Percentiles rank a stretch among this genome's conserved stretches.
Evolutionary conservation across 139 green algal species (phyloP).

Genomic region (Micractinium conductrix): DNA sequence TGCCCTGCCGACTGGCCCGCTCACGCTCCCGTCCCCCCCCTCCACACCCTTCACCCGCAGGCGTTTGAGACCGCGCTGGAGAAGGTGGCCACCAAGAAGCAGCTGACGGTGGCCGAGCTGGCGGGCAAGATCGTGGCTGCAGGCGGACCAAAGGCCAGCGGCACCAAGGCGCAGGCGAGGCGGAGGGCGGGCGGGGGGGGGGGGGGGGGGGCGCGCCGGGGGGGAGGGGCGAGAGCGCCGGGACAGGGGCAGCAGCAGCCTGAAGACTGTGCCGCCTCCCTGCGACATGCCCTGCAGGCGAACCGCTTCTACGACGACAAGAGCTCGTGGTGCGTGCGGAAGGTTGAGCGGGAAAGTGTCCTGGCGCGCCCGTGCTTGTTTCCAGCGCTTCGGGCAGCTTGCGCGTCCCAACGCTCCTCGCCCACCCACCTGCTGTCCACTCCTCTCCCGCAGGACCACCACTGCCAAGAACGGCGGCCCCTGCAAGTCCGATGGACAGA

Average conservation of each 20-base stretch:
- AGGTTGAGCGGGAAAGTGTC: background rate
- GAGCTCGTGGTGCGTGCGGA: background rate
- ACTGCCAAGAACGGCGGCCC: constrained; percentile 21
- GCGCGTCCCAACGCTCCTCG: background rate
- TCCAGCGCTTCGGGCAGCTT: background rate
- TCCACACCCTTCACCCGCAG: too few relatives aligned
- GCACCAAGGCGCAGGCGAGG: background rate
- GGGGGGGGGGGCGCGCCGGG: too few relatives aligned
- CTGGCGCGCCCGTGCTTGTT: background rate
- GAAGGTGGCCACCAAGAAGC: constrained; percentile 30
- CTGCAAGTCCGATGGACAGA: constrained; percentile 1
- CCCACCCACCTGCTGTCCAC: background rate
- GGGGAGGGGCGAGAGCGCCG: too few relatives aligned
- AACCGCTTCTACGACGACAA: constrained; percentile 17
- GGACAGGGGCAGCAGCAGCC: background rate
- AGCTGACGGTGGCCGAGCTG: background rate
- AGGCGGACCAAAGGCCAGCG: constrained; percentile 13
- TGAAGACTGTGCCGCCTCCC: background rate
- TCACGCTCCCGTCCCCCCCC: too few relatives aligned
- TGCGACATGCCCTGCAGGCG: background rate
- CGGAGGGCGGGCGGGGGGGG: background rate
- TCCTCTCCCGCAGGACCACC: background rate
- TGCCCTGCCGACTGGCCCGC: too few relatives aligned
- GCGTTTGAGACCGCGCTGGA: constrained; percentile 22
- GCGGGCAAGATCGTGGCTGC: background rate